Conservation (phyloP, 345 rosid species). For the Salix koriyanagi region DNA sequence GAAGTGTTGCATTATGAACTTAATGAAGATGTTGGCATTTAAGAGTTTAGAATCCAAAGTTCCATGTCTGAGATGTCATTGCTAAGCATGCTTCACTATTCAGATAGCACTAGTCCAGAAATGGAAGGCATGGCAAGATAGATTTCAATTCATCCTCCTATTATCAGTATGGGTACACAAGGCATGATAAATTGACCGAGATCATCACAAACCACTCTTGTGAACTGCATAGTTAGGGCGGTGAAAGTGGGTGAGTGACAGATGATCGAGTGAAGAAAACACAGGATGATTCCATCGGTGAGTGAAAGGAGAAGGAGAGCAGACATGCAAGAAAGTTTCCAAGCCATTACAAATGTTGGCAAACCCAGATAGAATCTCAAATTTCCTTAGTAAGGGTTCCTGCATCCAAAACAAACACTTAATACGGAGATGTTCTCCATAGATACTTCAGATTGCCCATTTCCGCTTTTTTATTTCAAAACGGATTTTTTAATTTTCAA, state of each 20-base stretch:
- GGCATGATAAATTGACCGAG: constrained; percentile 44
- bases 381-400: constrained; percentile 63
- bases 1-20: constrained; percentile 74
- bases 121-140: constrained; percentile 63
- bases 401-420: constrained; percentile 94
- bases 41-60: constrained; percentile 48
- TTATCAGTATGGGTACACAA: constrained; percentile 44
- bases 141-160: constrained; percentile 60
- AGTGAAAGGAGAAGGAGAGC: constrained; percentile 54
- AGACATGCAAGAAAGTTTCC: constrained; percentile 59
- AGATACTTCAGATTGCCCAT: constrained; percentile 21
- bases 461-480: constrained; percentile 25
- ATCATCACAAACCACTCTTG: constrained; percentile 46
- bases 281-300: constrained; percentile 61
- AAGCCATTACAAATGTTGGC: constrained; percentile 53
- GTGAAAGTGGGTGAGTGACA: constrained; percentile 52
- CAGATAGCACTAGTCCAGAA: constrained; percentile 59
- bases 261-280: constrained; percentile 49
- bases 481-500: constrained; percentile 5
- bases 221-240: constrained; percentile 37
- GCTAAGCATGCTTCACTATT: constrained; percentile 66
- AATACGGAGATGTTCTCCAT: constrained; percentile 37
- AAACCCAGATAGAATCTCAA: constrained; percentile 60
- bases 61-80: constrained; percentile 66
- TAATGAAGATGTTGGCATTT: constrained; percentile 56